Evolutionary conservation across 2,329 filamentous ascomycete genomes (phyloP).

Genomic region (Dactylellina cionopaga): DNA sequence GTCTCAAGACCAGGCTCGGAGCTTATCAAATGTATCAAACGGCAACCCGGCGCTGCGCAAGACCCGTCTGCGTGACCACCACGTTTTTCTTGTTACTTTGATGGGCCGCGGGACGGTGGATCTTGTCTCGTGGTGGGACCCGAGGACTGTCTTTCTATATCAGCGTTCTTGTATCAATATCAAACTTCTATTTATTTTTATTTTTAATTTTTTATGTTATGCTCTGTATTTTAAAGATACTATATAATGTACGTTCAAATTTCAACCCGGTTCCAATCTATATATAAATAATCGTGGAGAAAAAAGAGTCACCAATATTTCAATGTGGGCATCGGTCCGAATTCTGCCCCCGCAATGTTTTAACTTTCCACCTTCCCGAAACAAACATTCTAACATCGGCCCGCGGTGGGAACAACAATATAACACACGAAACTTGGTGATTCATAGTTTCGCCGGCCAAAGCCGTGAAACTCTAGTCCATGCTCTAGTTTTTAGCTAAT

Average conservation of each 20-base stretch:
- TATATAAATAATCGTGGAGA: too few relatives aligned
- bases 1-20: conserved; percentile 9
- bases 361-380: conserved; percentile 24
- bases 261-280: too few relatives aligned
- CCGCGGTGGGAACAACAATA: too few relatives aligned
- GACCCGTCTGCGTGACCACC: conserved; percentile 43
- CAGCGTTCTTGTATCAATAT: too few relatives aligned
- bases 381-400: conserved; percentile 4
- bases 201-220: too few relatives aligned
- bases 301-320: too few relatives aligned
- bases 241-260: too few relatives aligned
- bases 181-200: too few relatives aligned
- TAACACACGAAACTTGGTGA: conserved; percentile 31
- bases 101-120: background rate
- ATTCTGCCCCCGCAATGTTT: background rate
- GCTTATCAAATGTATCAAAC: conserved; percentile 2
- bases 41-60: conserved; percentile 10
- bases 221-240: too few relatives aligned
- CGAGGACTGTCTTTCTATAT: background rate
- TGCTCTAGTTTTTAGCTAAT: background rate
- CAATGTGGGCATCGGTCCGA: conserved; percentile 2
- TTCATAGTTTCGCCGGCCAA: conserved; percentile 3
- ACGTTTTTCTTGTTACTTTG: conserved; percentile 25
- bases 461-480: background rate
- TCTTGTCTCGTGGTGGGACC: conserved; percentile 24